phyloP scores from a whole-genome alignment of 805 yeast genomes.

The Ogataea ramenticola region DNA sequence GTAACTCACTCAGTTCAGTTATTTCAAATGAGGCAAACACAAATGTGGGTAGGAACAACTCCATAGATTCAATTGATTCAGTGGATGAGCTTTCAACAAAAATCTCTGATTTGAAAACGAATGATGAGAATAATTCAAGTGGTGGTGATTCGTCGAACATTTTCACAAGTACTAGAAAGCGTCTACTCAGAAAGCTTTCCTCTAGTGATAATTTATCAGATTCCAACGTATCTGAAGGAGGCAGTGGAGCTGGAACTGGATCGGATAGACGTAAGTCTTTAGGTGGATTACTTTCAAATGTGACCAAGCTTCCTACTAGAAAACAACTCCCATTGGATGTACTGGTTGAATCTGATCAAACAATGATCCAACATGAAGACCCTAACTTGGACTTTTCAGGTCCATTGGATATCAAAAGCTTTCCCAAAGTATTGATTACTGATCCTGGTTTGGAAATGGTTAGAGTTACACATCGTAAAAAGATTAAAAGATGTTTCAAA shows the following conservation, averaged over 20 bases:
- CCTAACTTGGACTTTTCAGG: not conserved
- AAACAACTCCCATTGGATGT: not conserved
- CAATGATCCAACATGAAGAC: not conserved
- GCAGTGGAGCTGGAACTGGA: not conserved
- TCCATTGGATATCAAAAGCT: conserved; percentile 21
- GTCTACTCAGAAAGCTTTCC: not conserved
- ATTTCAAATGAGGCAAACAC: not conserved
- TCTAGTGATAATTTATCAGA: not conserved
- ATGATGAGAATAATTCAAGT: not conserved
- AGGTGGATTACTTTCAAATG: not conserved
- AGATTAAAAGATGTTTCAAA: conserved; percentile 47
- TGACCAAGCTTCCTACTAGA: not conserved
- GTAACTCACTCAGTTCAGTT: not conserved
- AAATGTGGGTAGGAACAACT: not conserved
- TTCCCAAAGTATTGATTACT: conserved; percentile 38
- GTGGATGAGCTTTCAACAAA: not conserved
- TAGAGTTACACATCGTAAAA: conserved; percentile 65
- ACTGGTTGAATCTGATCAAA: not conserved
- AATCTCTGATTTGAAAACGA: not conserved
- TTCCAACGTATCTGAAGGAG: not conserved
- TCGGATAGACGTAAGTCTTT: not conserved
- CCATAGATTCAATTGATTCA: not conserved
- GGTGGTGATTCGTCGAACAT: not conserved
- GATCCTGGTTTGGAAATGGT: conserved; percentile 55
- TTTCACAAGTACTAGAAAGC: not conserved